Evolutionary conservation across 495 filamentous ascomycete species (phyloP), one percentile per base, ranked within the genome.

Genomic region (Terfezia boudieri): DNA sequence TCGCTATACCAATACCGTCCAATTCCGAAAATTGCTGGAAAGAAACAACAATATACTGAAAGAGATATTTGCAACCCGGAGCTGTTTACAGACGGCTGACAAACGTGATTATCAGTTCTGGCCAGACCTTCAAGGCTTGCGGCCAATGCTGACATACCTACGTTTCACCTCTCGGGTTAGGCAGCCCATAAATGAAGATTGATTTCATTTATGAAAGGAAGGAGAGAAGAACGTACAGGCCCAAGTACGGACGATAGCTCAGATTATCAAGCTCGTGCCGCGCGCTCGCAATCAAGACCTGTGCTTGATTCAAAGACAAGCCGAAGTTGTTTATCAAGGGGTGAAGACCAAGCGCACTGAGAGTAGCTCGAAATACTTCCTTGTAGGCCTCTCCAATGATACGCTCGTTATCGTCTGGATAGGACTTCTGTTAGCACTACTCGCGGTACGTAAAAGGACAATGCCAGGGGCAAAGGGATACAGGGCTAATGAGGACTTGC

Each of bases 221-320:
- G 26, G 26, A 7, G 43, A 48, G 43, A 5, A 46, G 49, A 23
- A 54, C 58, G 60, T 53, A 58, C 53, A 54, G 54, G 50, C 50
- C 49, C 61, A 61, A 65, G 74, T 77, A 73, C 80, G 88, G 58
- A 81, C 69, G 36, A 70, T 71, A 49, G 68, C 49, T 53, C 53
- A 9, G 72, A 55, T 81, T 76, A 37, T 73, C 73, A 23, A 82
- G 79, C 59, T 92, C 85, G 55, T 68, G 64, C 54, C 77, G 74
- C 26, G 84, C 82, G 57, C 76, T 74, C 37, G 74, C 75, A 22
- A 86, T 71, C 57, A 92, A 67, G 16, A 76, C 69, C 52, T 79
- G 71, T 52, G 84, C 78, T 36, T 78, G 77, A 32, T 76, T 67
- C 55, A 76, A 68, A 5, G 75, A 67, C 80, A 89, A 84, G 49